Conservation (phyloP, 2,329 filamentous ascomycete species). For the Chrysoporthe austroafricana region DNA sequence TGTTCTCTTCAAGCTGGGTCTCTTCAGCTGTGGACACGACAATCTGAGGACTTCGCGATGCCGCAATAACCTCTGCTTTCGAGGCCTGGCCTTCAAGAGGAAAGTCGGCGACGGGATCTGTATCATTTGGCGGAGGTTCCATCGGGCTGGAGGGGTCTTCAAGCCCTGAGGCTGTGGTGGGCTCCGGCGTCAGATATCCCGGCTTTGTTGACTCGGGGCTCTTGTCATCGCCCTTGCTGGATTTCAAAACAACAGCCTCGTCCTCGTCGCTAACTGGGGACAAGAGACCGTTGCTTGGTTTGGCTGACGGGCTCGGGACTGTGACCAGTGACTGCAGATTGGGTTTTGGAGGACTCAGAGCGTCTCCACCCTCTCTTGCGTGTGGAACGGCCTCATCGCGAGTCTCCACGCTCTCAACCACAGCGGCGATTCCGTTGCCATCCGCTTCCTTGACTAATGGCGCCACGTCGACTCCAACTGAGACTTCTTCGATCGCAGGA, state of each 20-base stretch:
- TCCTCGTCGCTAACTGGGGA: constrained; percentile 44
- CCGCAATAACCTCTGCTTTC: background rate
- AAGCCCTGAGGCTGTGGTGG: constrained; percentile 7
- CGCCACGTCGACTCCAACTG: background rate
- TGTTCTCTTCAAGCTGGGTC: constrained; percentile 8
- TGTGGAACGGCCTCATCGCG: constrained; percentile 30
- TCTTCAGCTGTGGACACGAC: constrained; percentile 20
- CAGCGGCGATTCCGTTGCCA: constrained; percentile 30
- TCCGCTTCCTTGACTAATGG: background rate
- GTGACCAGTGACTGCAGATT: constrained; percentile 25
- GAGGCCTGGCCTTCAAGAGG: background rate
- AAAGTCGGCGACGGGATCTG: constrained; percentile 4
- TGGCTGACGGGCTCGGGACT: constrained; percentile 23
- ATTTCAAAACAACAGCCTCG: constrained; percentile 43
- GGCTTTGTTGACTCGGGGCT: constrained; percentile 17
- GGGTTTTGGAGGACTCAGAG: constrained; percentile 37
- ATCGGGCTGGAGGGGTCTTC: constrained; percentile 17
- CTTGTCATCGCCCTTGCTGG: constrained; percentile 30
- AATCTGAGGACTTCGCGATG: constrained; percentile 19
- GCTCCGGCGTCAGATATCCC: constrained; percentile 21
- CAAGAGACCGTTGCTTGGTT: constrained; percentile 30
- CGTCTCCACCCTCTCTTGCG: constrained; percentile 30
- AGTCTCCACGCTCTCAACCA: constrained; percentile 32
- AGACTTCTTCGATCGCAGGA: background rate
- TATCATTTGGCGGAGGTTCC: constrained; percentile 21